Conservation (phyloP, 164 flowering plant species). For the Kingdonia uniflora region DNA sequence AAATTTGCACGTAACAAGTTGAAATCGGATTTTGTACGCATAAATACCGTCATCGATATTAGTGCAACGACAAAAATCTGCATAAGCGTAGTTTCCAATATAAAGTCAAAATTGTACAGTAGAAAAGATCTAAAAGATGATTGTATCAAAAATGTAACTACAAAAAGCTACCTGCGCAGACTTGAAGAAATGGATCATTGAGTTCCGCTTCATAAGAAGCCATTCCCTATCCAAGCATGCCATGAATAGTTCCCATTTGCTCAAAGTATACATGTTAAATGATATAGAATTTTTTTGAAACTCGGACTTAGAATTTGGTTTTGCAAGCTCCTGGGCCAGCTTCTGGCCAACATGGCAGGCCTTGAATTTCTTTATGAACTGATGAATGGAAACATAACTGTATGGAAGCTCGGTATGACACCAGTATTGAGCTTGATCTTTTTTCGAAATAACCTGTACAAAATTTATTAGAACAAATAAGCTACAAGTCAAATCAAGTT, state of each 20-base stretch:
- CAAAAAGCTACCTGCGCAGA: slow-evolving; percentile 20
- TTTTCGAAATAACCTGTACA: slow-evolving; percentile 30
- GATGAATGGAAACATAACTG: slow-evolving; percentile 28
- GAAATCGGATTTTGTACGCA: not conserved
- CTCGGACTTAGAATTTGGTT: not conserved
- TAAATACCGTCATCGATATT: slow-evolving; percentile 1
- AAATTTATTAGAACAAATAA: not conserved
- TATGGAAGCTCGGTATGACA: not conserved
- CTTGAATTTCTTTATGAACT: slow-evolving; percentile 34
- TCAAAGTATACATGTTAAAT: slow-evolving; percentile 19
- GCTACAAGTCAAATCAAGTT: too few species aligned
- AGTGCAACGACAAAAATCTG: slow-evolving; percentile 1
- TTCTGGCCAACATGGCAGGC: slow-evolving; percentile 27
- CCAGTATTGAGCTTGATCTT: slow-evolving; percentile 50
- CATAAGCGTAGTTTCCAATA: not conserved
- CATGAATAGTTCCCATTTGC: slow-evolving; percentile 29
- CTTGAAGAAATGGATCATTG: slow-evolving; percentile 29
- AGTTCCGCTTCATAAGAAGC: slow-evolving; percentile 37
- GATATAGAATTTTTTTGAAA: slow-evolving; percentile 3
- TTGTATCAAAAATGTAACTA: not conserved
- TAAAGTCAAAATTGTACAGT: not conserved
- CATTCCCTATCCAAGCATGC: slow-evolving; percentile 35
- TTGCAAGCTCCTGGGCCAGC: not conserved
- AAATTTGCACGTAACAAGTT: not conserved
- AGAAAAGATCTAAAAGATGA: not conserved